phyloP scores from a whole-genome alignment of 306 rosid species.

The Clitoria ternatea region DNA sequence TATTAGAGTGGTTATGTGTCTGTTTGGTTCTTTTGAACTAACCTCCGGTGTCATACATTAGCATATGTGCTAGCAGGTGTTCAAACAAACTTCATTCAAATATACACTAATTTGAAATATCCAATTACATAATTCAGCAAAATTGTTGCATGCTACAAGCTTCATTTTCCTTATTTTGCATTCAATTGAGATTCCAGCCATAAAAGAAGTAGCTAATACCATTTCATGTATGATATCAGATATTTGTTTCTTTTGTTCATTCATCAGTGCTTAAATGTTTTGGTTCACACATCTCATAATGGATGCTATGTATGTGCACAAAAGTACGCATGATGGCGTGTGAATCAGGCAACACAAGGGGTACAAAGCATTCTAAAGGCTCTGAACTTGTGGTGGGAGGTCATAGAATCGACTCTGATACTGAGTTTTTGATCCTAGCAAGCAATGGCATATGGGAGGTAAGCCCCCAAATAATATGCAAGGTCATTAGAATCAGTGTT shows the following conservation, averaged over 20 bases:
- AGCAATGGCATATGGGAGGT: conserved; percentile 92
- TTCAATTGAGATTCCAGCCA: not conserved
- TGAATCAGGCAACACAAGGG: conserved; percentile 22
- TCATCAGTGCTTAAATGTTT: not conserved
- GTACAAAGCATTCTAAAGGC: conserved; percentile 24
- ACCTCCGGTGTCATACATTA: too few relatives aligned
- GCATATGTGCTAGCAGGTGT: too few relatives aligned
- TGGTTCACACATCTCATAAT: conserved; percentile 17
- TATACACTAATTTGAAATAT: not conserved
- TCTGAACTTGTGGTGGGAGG: conserved; percentile 55
- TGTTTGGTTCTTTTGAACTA: too few relatives aligned
- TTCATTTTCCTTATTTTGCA: not conserved
- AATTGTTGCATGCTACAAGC: not conserved
- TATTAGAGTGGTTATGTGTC: not conserved
- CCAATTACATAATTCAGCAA: not conserved
- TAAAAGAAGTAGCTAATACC: not conserved
- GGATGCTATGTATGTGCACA: not conserved
- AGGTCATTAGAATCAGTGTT: not conserved
- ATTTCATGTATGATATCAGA: not conserved
- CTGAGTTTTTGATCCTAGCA: conserved; percentile 74
- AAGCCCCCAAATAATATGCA: not conserved
- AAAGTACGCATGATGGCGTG: conserved; percentile 18
- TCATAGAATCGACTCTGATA: conserved; percentile 45
- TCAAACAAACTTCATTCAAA: too few relatives aligned
- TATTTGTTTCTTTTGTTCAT: not conserved